Base-by-base conservation (phyloP, 176 grass and related monocot genomes). In the Cenchrus purpureus region DNA sequence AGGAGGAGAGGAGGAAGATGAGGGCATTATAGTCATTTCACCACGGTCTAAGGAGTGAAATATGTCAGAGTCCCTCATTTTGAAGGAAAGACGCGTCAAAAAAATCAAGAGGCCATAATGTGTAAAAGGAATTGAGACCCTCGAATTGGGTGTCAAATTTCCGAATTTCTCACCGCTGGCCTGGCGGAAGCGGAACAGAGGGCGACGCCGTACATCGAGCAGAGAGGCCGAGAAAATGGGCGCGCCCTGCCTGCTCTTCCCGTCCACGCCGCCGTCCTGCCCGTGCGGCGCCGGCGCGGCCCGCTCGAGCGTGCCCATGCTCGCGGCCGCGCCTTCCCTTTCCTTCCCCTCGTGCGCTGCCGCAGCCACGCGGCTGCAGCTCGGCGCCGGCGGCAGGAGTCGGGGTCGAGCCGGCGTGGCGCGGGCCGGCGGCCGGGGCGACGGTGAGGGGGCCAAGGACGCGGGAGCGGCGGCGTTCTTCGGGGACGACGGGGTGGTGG, bases 401-500 rank as follows among this genome's bases (percentile, higher is more conserved):
- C 17, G 19, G 43, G 8, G 78, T 70, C 73, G 51, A 25, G 12
- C 28, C 43, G 57, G 37, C 42, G 58, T 88, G 65, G 78, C 45
- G 42, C 50, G 77, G 25, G 77, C 7, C 78, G 20, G 62, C 15
- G 74, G 84, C 71, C 62, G 79, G 1, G 52, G 81, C 0, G 73
- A 46, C 9, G 62, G 80, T 58, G 76, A 75, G 1, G 90, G 80
- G 19, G 80, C n/a, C 59, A 86, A 29, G 22, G 44, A 29, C 59
- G 46, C 1, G 53, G 83, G 90, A 8, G 85, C 60, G 45, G 80
- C 91, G 10, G 68, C 17, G 62, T 98, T 95, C 91, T 79, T 92
- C 8, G 91, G 89, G 53, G 93, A 98, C 44, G 92, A 98, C 51
- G 93, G 93, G 22, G 84, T 88, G 37, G 93, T 98, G 29, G 86